Percentiles rank a stretch among this genome's conserved stretches.
These are phyloP conservation scores for Ophiostoma perfectum DNA, from an alignment of 2,329 filamentous ascomycete species.

Conservation along the genomic window DNA sequence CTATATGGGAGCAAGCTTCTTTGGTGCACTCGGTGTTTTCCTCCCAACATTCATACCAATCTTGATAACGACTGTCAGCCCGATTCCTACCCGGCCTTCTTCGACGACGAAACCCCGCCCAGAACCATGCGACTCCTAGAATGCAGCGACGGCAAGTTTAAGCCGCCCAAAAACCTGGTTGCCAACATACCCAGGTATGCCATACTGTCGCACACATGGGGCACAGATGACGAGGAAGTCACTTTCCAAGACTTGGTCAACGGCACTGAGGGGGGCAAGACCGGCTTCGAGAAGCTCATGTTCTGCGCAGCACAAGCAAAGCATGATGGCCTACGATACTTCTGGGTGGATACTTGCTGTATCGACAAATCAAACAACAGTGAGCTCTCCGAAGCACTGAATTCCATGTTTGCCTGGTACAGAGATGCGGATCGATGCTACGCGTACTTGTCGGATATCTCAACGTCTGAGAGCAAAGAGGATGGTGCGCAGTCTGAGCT, in stretches of 20 bases:
- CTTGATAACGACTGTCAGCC: too few species aligned
- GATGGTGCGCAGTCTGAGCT: neutral
- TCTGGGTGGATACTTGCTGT: neutral
- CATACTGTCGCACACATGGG: neutral
- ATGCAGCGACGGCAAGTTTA: neutral
- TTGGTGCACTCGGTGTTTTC: too few species aligned
- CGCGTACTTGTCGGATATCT: neutral
- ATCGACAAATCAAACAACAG: neutral
- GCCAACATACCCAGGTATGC: neutral
- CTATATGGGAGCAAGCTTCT: too few species aligned
- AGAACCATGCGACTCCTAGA: neutral
- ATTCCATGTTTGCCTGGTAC: slow-evolving; percentile 7
- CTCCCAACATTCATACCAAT: too few species aligned
- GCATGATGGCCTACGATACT: neutral
- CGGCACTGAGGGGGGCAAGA: neutral
- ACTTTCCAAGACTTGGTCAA: slow-evolving; percentile 17
- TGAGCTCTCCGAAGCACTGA: neutral
- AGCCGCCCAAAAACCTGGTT: neutral
- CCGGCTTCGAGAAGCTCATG: neutral
- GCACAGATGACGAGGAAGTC: slow-evolving; percentile 13
- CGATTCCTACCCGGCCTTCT: neutral
- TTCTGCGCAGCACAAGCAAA: neutral
- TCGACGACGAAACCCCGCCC: neutral
- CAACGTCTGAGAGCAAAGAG: neutral
- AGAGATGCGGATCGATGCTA: neutral